Evolutionary conservation across 139 green algal species (phyloP).

Genomic region (Ostreobium quekettii): DNA sequence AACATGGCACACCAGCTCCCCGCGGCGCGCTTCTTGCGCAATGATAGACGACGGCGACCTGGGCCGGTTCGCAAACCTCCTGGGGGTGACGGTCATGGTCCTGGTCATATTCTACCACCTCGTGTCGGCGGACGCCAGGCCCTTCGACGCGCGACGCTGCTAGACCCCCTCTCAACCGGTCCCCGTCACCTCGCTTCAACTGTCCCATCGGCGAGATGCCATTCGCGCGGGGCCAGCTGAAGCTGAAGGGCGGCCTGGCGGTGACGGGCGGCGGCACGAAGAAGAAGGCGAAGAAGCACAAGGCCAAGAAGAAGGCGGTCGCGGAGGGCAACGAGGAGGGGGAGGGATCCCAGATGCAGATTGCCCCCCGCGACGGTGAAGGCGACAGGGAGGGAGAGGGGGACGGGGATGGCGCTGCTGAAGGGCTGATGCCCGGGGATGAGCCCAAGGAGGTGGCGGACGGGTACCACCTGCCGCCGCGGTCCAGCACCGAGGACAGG

Average conservation of each 20-base stretch:
- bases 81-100: constrained; percentile 60
- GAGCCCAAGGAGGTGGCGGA: constrained; percentile 22
- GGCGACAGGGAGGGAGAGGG: neutral
- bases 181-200: neutral
- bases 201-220: constrained; percentile 30
- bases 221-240: constrained; percentile 75
- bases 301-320: constrained; percentile 14
- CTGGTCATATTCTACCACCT: constrained; percentile 72
- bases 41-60: constrained; percentile 60
- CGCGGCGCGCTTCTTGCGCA: no score
- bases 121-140: constrained; percentile 37
- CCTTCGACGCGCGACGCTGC: neutral
- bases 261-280: constrained; percentile 37
- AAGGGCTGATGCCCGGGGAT: neutral
- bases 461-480: constrained; percentile 32
- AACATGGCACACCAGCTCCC: no score
- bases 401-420: constrained; percentile 12
- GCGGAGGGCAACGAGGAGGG: constrained; percentile 19
- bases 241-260: constrained; percentile 69
- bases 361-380: neutral
- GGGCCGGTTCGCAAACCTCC: constrained; percentile 51
- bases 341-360: constrained; percentile 1
- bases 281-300: constrained; percentile 82
- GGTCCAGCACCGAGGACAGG: constrained; percentile 36
- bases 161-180: neutral